Conservation (phyloP, 257 asterid species). For the Penstemon eatonii region DNA sequence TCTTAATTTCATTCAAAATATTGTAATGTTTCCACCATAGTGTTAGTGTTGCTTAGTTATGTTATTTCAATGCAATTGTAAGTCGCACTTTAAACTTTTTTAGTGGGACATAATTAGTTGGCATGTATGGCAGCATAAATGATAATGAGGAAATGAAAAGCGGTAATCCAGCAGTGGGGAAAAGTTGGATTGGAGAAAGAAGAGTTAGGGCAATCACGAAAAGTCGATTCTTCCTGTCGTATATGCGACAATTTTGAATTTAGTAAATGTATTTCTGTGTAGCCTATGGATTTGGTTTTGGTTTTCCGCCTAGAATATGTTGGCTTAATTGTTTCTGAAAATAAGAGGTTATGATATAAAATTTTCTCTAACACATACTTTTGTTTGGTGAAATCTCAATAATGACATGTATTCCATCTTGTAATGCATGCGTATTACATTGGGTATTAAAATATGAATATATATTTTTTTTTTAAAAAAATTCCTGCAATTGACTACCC, state of each 20-base stretch:
- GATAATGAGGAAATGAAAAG: background rate
- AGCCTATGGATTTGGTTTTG: background rate
- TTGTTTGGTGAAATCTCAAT: too few relatives aligned
- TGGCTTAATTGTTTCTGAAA: background rate
- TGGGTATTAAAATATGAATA: background rate
- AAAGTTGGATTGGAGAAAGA: slow-evolving; percentile 1
- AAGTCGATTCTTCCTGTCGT: background rate
- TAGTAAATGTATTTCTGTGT: background rate
- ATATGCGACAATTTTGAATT: background rate
- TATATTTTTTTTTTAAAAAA: background rate
- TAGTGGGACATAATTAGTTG: background rate
- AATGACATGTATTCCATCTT: background rate
- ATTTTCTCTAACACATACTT: background rate
- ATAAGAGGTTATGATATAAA: background rate
- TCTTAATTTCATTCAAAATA: slow-evolving; percentile 2
- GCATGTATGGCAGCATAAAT: background rate
- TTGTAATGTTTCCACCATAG: slow-evolving; percentile 14
- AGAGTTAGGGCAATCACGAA: background rate
- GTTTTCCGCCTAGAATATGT: background rate
- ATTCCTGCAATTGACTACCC: background rate
- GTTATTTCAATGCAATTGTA: slow-evolving; percentile 6
- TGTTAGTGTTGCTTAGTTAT: slow-evolving; percentile 16
- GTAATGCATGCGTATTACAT: background rate
- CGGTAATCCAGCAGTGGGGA: background rate
- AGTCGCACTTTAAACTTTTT: background rate